phyloP scores from a whole-genome alignment of 2,329 filamentous ascomycete genomes.

The Hypoxylon rubiginosum region DNA sequence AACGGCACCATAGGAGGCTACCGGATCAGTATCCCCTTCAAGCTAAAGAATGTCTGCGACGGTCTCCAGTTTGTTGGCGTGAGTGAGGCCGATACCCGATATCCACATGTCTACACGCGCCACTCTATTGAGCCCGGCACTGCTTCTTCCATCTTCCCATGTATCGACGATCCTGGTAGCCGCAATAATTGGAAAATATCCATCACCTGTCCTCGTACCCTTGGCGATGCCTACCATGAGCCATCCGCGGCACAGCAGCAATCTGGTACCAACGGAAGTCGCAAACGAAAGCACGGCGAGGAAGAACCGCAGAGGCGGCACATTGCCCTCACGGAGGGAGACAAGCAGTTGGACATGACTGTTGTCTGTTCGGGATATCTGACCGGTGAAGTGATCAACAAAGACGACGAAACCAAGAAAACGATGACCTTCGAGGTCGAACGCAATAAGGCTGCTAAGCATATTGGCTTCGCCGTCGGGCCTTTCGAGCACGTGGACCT shows the following conservation, averaged over 20 bases:
- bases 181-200: slow-evolving; percentile 90
- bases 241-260: slow-evolving; percentile 59
- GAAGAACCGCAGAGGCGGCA: slow-evolving; percentile 56
- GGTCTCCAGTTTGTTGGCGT: slow-evolving; percentile 93
- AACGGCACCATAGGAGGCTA: slow-evolving; percentile 59
- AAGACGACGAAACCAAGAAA: slow-evolving; percentile 83
- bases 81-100: slow-evolving; percentile 82
- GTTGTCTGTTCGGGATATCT: slow-evolving; percentile 92
- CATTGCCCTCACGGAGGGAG: slow-evolving; percentile 74
- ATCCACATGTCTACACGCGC: slow-evolving; percentile 91
- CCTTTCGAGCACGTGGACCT: slow-evolving; percentile 96
- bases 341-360: slow-evolving; percentile 88
- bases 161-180: slow-evolving; percentile 86
- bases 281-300: slow-evolving; percentile 58
- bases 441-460: slow-evolving; percentile 83
- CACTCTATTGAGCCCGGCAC: slow-evolving; percentile 83
- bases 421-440: slow-evolving; percentile 86
- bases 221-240: slow-evolving; percentile 80
- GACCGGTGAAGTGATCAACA: slow-evolving; percentile 84
- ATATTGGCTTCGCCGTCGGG: slow-evolving; percentile 93
- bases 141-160: slow-evolving; percentile 90
- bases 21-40: slow-evolving; percentile 78
- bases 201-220: slow-evolving; percentile 85
- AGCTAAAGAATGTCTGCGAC: slow-evolving; percentile 80
- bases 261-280: slow-evolving; percentile 47